Percentiles rank a stretch among this genome's conserved stretches.
phyloP scores from a whole-genome alignment of 768 basidiomycete genomes.

The Russula virescens region DNA sequence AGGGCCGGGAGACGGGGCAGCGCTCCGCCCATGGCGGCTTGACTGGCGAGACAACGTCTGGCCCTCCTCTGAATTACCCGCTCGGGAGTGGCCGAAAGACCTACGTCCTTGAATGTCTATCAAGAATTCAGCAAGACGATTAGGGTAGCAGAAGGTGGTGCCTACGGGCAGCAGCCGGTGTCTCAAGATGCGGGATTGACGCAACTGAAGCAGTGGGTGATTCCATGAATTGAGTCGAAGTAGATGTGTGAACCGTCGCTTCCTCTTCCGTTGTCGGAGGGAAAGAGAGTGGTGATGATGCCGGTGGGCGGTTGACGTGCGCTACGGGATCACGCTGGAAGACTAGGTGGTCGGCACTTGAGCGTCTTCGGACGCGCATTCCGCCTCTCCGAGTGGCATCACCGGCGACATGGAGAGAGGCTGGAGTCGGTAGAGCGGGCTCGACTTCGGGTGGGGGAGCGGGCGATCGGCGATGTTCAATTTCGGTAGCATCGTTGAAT shows the following conservation, averaged over 20 bases:
- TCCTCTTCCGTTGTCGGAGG: slow-evolving; percentile 15
- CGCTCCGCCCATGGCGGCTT: not conserved
- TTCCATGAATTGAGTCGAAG: not conserved
- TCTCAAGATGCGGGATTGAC: not conserved
- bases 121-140: not conserved
- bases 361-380: slow-evolving; percentile 26
- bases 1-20: not conserved
- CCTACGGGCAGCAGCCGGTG: slow-evolving; percentile 1
- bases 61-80: not conserved
- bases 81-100: not conserved
- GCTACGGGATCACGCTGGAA: slow-evolving; percentile 30
- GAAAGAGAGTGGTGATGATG: slow-evolving; percentile 33
- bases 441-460: slow-evolving; percentile 22
- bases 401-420: not conserved
- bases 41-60: slow-evolving; percentile 1
- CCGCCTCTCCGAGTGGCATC: slow-evolving; percentile 24
- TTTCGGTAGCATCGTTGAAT: slow-evolving; percentile 37
- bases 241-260: not conserved
- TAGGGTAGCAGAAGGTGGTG: not conserved
- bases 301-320: slow-evolving; percentile 26
- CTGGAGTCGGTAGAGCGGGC: not conserved
- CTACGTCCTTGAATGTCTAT: not conserved
- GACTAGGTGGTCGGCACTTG: slow-evolving; percentile 32
- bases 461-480: slow-evolving; percentile 35
- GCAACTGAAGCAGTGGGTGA: slow-evolving; percentile 5